phyloP scores from a whole-genome alignment of 108 stramenopile genomes.

The Fistulifera pelliculosa region DNA sequence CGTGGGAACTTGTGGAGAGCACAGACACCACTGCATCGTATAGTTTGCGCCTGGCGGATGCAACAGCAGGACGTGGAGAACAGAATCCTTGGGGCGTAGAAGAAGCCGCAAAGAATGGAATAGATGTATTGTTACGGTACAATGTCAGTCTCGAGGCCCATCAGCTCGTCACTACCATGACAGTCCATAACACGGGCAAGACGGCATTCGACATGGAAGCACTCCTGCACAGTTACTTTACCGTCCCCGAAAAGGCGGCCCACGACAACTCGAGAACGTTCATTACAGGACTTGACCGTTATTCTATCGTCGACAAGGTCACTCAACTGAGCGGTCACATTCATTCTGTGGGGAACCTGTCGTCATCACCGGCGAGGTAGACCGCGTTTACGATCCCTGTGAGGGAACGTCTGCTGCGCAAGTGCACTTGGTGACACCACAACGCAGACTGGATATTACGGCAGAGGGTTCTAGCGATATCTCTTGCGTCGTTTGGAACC shows the following conservation, averaged over 20 bases:
- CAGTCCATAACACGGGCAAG: conserved; percentile 47
- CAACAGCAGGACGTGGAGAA: conserved; percentile 42
- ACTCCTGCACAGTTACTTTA: conserved; percentile 65
- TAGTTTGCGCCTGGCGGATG: conserved; percentile 49
- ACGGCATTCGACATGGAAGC: conserved; percentile 55
- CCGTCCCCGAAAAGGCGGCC: conserved; percentile 44
- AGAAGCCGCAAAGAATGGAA: conserved; percentile 17
- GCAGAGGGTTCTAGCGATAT: conserved; percentile 47
- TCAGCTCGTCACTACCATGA: conserved; percentile 45
- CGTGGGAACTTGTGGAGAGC: conserved; percentile 35
- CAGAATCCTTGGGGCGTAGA: conserved; percentile 13
- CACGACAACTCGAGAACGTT: conserved; percentile 40
- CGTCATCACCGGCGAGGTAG: conserved; percentile 9
- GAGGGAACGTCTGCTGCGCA: conserved; percentile 17
- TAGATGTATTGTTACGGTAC: conserved; percentile 27
- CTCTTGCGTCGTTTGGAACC: conserved; percentile 64
- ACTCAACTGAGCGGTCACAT: conserved; percentile 27
- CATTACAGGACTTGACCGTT: conserved; percentile 55
- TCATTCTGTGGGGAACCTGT: conserved; percentile 30
- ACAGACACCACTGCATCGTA: conserved; percentile 4
- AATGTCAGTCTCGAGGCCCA: conserved; percentile 33
- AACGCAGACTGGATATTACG: conserved; percentile 23
- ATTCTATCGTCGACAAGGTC: conserved; percentile 45
- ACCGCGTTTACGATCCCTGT: not conserved
- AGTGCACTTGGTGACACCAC: conserved; percentile 27